Base-by-base conservation (phyloP, 2,329 filamentous ascomycete species). In the Diaporthe aspalathi region DNA sequence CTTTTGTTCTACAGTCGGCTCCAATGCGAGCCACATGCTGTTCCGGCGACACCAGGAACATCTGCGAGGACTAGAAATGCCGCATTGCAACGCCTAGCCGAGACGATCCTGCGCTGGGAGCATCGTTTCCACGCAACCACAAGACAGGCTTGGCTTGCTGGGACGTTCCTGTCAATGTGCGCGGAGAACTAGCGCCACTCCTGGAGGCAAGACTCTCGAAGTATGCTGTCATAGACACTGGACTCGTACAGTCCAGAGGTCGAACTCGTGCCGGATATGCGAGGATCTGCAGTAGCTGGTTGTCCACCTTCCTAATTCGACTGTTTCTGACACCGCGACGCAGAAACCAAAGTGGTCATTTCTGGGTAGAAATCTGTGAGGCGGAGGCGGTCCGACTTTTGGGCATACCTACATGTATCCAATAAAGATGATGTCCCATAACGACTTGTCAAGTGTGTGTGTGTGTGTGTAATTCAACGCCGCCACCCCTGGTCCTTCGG, bases 291-390 rank as follows among this genome's bases (percentile, higher is more conserved):
- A 29, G 45, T 11, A 50, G n/a, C 43, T 24, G 22, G 29, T 38
- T 50, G 20, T 7, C 27, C 60, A 50, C 60, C 60, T 65, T 65
- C 60, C 60, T 65, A 50, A 50, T 38, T 4, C 14, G 60, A 35
- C n/a, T 29, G 24, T 14, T 12, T 20, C n/a, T 65, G 60, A 38
- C 29, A 29, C 45, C 45, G 60, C 38, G 45, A 27, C 45, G 27
- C 60, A n/a, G 45, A 27, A 2, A 50, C 22, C n/a, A 38, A 62
- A 1, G 8, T 38, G 29, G 60, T 49, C 27, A 63, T 22, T 50
- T 24, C 35, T 24, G 43, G 43, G 7, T 20, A 14, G 7, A 6
- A 6, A 22, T 9, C 11, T 35, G 12, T 43, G 22, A 29, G 35
- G 9, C 12, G 32, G 3, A 5, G 54, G 29, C 2, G 5, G 35